A percentile compares a stretch with the other conserved stretches of the same genome.
phyloP scores from a whole-genome alignment of 305 asterid species.

The Nicotiana rustica region DNA sequence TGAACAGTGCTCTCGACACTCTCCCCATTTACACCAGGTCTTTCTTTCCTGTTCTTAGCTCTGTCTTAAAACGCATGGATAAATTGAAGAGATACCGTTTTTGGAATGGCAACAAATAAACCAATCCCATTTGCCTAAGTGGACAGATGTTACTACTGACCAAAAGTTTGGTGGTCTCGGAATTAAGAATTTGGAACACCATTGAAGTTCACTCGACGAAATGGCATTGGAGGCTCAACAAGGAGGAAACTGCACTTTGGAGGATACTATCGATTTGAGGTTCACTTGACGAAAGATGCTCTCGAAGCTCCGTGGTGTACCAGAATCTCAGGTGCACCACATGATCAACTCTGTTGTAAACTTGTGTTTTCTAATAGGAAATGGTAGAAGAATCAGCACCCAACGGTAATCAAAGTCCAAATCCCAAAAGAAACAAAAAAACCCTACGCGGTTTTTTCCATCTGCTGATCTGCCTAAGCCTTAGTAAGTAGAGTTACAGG shows the following conservation, averaged over 20 bases:
- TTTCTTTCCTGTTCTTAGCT: neutral
- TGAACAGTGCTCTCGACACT: neutral
- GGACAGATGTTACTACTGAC: neutral
- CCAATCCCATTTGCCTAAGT: neutral
- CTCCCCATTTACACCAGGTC: constrained; percentile 8
- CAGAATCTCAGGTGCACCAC: constrained; percentile 15
- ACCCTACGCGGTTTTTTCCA: neutral
- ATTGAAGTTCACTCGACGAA: neutral
- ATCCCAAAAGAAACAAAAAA: neutral
- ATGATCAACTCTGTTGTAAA: neutral
- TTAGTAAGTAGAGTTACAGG: neutral
- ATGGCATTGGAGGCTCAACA: constrained; percentile 13
- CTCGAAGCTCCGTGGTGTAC: neutral
- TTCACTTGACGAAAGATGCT: neutral
- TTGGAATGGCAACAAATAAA: neutral
- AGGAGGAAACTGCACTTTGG: neutral
- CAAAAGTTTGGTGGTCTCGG: neutral
- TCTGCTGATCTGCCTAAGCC: neutral
- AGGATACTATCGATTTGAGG: neutral
- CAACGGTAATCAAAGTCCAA: neutral
- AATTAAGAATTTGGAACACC: constrained; percentile 13
- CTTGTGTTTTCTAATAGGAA: neutral
- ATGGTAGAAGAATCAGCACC: neutral
- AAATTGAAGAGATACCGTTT: neutral
- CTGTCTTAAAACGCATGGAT: neutral